A percentile compares a stretch with the other conserved stretches of the same genome.
Evolutionary conservation across 2,329 filamentous ascomycete species (phyloP).

Genomic region (Cyphellophora attinorum): DNA sequence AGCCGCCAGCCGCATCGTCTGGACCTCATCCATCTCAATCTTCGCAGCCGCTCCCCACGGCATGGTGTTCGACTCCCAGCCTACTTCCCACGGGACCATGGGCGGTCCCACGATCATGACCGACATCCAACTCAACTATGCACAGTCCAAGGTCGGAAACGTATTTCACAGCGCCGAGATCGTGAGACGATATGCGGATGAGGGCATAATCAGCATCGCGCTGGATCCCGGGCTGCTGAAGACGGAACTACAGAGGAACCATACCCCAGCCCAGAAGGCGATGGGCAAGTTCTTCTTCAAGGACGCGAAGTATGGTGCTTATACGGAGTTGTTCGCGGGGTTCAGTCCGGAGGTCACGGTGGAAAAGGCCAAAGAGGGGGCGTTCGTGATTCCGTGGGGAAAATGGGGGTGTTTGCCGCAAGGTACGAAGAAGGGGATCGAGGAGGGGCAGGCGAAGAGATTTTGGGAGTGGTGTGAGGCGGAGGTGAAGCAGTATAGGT

Average conservation of each 20-base stretch:
- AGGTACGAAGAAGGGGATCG: background rate
- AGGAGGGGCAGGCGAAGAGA: background rate
- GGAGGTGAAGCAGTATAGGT: background rate
- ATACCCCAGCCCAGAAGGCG: slow-evolving; percentile 1
- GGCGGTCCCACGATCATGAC: no score
- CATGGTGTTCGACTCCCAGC: no score
- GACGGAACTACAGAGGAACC: slow-evolving; percentile 26
- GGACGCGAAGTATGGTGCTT: slow-evolving; percentile 30
- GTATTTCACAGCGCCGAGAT: no score
- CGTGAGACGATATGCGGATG: no score
- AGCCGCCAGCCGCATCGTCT: no score
- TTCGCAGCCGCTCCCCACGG: no score
- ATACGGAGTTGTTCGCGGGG: slow-evolving; percentile 39
- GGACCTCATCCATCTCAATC: no score
- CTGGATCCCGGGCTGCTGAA: slow-evolving; percentile 33
- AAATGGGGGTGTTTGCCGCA: slow-evolving; percentile 9
- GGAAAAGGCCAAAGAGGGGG: slow-evolving; percentile 20
- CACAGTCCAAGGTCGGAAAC: no score
- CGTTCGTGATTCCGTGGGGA: slow-evolving; percentile 39
- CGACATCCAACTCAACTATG: no score
- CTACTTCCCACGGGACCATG: no score
- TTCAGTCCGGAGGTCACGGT: slow-evolving; percentile 32
- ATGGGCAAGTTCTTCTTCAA: slow-evolving; percentile 15
- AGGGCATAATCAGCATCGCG: slow-evolving; percentile 25
- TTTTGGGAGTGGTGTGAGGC: slow-evolving; percentile 1